Conservation (phyloP, 1,139 yeast genomes). For the Saccharomycopsis crataegensis region DNA sequence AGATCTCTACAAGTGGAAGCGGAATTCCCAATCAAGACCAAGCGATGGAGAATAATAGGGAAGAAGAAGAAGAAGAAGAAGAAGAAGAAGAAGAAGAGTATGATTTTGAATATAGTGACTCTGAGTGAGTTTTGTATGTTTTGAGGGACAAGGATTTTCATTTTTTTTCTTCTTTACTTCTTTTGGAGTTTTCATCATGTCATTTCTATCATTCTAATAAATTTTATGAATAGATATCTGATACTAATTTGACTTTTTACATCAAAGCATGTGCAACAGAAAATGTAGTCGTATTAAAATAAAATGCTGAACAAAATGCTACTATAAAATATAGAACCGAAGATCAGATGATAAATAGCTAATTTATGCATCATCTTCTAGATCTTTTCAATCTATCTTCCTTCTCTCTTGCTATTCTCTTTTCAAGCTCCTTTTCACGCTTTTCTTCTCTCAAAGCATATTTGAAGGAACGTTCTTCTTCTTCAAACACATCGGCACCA, state of each 20-base stretch:
- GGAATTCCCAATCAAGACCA: no score
- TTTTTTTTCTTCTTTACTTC: not conserved
- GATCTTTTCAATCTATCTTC: slow-evolving; percentile 28
- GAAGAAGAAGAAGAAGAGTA: slow-evolving; percentile 23
- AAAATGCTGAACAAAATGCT: not conserved
- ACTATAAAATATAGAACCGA: not conserved
- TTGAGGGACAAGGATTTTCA: not conserved
- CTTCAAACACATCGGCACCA: slow-evolving; percentile 78
- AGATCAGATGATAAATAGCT: not conserved
- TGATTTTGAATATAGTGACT: slow-evolving; percentile 32
- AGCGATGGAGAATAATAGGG: not conserved
- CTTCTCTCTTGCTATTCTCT: slow-evolving; percentile 39
- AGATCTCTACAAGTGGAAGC: no score
- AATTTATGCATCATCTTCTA: slow-evolving; percentile 17
- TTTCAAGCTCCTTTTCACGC: slow-evolving; percentile 53
- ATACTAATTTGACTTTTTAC: not conserved
- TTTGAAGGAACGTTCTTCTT: slow-evolving; percentile 59
- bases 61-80: slow-evolving; percentile 22
- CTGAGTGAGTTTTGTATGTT: slow-evolving; percentile 23
- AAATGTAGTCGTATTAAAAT: not conserved
- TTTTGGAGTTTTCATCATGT: not conserved
- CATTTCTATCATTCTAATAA: not conserved
- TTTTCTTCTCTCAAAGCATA: slow-evolving; percentile 61
- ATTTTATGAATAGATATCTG: not conserved
- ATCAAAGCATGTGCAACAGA: not conserved